Evolutionary conservation across 202 grass and related monocot genomes (phyloP).

Genomic region (Cymbopogon flexuosus): DNA sequence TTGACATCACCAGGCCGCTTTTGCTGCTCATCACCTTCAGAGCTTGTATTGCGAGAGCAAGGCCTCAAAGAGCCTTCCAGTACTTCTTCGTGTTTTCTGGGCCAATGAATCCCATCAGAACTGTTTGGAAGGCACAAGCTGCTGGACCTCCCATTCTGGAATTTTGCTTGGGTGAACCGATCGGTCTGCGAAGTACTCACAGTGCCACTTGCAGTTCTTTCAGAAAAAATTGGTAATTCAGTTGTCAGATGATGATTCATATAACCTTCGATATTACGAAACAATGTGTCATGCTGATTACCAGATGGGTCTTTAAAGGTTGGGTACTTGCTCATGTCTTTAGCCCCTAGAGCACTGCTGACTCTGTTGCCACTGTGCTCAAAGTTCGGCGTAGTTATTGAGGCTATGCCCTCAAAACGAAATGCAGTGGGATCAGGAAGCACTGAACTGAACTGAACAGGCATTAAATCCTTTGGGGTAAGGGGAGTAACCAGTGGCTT

Average conservation of each 20-base stretch:
- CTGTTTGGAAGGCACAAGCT: constrained; percentile 22
- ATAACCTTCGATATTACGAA: constrained; percentile 39
- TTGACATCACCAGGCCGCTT: constrained; percentile 67
- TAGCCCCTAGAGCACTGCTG: constrained; percentile 20
- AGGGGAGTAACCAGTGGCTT: constrained; percentile 39
- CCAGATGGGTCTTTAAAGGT: constrained; percentile 32
- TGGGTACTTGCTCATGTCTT: constrained; percentile 38
- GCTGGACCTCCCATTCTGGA: constrained; percentile 42
- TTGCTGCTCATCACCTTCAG: constrained; percentile 40
- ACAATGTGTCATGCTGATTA: constrained; percentile 33
- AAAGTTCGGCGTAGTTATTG: constrained; percentile 50
- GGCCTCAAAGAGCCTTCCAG: constrained; percentile 8
- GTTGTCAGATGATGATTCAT: constrained; percentile 28
- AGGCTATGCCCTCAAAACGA: constrained; percentile 59
- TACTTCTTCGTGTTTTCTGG: constrained; percentile 23
- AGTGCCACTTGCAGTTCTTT: constrained; percentile 23
- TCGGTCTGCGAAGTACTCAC: constrained; percentile 33
- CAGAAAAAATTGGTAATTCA: constrained; percentile 33
- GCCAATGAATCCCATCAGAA: constrained; percentile 22
- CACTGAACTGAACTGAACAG: constrained; percentile 50
- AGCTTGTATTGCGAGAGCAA: constrained; percentile 30
- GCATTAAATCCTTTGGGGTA: constrained; percentile 62
- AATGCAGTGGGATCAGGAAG: constrained; percentile 52
- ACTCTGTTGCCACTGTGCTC: constrained; percentile 36
- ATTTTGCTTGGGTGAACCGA: constrained; percentile 42